Evolutionary conservation across 139 green algal species (phyloP).

Genomic region (Deuterostichococcus epilithicus): DNA sequence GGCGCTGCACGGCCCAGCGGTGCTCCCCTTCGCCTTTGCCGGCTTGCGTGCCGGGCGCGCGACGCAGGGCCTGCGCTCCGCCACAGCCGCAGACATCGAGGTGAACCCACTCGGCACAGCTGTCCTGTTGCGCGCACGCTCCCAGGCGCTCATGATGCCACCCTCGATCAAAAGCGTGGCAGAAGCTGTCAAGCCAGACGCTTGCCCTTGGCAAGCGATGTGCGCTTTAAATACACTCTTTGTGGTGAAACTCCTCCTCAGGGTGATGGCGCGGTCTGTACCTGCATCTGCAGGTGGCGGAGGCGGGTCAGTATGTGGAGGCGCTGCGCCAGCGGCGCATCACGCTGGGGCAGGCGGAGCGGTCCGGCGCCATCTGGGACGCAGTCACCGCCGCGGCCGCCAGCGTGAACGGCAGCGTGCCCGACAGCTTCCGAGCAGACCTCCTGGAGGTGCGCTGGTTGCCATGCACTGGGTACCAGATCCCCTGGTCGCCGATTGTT

Average conservation of each 20-base stretch:
- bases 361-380: slow-evolving; percentile 69
- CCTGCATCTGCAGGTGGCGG: slow-evolving; percentile 17
- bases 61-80: slow-evolving; percentile 71
- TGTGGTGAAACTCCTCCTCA: no score
- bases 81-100: slow-evolving; percentile 5
- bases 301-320: slow-evolving; percentile 61
- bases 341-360: slow-evolving; percentile 40
- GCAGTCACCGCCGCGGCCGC: slow-evolving; percentile 41
- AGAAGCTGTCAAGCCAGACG: no score
- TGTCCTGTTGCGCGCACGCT: no score
- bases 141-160: no score
- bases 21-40: slow-evolving; percentile 67
- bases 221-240: no score
- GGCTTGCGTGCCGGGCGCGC: slow-evolving; percentile 39
- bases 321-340: slow-evolving; percentile 59
- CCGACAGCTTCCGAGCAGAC: slow-evolving; percentile 44
- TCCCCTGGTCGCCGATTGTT: no score
- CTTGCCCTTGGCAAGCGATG: no score
- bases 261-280: background rate
- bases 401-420: slow-evolving; percentile 40
- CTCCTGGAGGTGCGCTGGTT: slow-evolving; percentile 44
- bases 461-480: no score
- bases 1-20: slow-evolving; percentile 76
- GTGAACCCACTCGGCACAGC: background rate
- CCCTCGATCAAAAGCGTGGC: no score